A percentile compares a stretch with the other conserved stretches of the same genome.
Evolutionary conservation across 2,329 filamentous ascomycete species (phyloP).

Genomic region (Colletotrichum sp.): DNA sequence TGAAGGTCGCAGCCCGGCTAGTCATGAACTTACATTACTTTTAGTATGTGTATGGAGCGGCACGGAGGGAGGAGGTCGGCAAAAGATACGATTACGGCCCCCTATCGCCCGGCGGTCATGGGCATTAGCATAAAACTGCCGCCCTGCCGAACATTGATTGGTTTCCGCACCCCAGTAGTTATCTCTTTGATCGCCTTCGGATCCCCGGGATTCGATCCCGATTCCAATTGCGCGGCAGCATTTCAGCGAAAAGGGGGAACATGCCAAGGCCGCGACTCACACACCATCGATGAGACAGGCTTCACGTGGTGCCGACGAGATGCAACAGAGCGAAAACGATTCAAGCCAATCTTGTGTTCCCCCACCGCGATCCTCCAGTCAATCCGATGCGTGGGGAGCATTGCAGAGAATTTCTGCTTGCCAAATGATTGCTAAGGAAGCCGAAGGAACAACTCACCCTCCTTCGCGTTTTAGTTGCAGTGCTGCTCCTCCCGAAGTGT

Average conservation of each 20-base stretch:
- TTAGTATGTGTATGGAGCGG: background rate
- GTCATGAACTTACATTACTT: conserved; percentile 3
- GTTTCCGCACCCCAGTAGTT: background rate
- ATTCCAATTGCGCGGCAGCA: background rate
- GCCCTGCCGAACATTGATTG: background rate
- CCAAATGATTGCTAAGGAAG: background rate
- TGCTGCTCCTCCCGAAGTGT: background rate
- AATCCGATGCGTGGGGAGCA: background rate
- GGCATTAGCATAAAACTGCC: background rate
- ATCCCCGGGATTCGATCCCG: background rate
- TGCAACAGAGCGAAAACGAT: background rate
- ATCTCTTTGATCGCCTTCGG: background rate
- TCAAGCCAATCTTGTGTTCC: background rate
- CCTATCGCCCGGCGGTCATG: background rate
- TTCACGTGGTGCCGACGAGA: background rate
- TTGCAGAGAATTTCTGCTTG: background rate
- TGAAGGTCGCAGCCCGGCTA: background rate
- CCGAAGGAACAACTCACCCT: background rate
- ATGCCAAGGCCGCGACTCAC: background rate
- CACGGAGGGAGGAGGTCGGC: background rate
- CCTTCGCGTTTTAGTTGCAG: background rate
- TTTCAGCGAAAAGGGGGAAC: background rate
- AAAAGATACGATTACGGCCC: background rate
- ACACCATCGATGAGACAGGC: background rate
- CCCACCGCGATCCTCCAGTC: background rate